Evolutionary conservation across 208 protist species (phyloP), one percentile per base, ranked within the genome.

Genomic region (Crithidia brevicula): DNA sequence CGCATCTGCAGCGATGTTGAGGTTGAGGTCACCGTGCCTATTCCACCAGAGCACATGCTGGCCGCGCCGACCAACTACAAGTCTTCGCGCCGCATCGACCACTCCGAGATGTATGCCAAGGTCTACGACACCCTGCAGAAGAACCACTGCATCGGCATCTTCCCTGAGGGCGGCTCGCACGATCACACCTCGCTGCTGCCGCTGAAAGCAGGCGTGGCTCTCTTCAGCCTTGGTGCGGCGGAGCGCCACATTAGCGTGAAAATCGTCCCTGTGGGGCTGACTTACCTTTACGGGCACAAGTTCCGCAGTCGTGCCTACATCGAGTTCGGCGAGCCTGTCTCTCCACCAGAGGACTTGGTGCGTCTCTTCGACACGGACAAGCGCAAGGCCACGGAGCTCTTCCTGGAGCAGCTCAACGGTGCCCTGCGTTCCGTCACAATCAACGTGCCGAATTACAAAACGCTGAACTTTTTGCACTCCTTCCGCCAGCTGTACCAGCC

Each of bases 131-230:
- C 89, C 0, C 72, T 98, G 33, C 75, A 85, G 45, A 83, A 83
- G 11, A 82, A 85, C 50, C 82, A 91, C 42, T 92, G 89, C 79
- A 93, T 98, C 57, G 96, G 94, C 56, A 98, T 98, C 65, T 98
- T 98, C 77, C 97, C 97, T 9, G 96, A 98, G 73, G 97, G 97
- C 56, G 97, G 97, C 43, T 98, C 94, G 20, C 97, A 98, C 73
- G 97, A 98, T 65, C 79, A 91, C 51, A 95, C 96, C 4, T 89
- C 89, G 33, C 83, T 98, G 72, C 79, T 98, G 50, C 94, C 94
- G n/a, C 87, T 98, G 43, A 98, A 98, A 74, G 93, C 94, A 15
- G 97, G 94, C 27, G 93, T 98, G n/a, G 92, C 94, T 0, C 79
- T 97, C 20, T 98, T 98, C 86, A 96, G 93, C 45, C 79, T 98